A percentile compares a stretch with the other conserved stretches of the same genome.
These are phyloP conservation scores for Posidonia australis DNA, from an alignment of 106 monocot genomes.

Conservation along the genomic window DNA sequence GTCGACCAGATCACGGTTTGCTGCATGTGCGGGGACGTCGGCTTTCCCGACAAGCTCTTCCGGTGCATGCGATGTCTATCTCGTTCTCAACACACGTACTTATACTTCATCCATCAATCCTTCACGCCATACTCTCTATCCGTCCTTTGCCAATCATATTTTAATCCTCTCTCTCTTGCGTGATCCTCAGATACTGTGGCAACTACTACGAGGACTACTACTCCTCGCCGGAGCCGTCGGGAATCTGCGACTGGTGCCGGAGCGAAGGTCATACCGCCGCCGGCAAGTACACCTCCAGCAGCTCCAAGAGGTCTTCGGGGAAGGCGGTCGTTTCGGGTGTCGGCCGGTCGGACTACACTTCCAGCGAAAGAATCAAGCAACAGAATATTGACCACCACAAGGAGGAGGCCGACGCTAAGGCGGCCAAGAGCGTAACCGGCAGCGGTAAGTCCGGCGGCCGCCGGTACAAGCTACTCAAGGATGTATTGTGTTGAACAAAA, in stretches of 20 bases:
- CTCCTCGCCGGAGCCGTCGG: neutral
- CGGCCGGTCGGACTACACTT: neutral
- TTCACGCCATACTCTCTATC: neutral
- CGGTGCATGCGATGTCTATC: slow-evolving; percentile 44
- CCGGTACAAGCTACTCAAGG: slow-evolving; percentile 56
- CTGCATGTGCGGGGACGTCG: slow-evolving; percentile 67
- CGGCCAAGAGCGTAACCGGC: neutral
- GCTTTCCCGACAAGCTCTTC: slow-evolving; percentile 61
- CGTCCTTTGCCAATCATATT: neutral
- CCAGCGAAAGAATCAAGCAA: slow-evolving; percentile 11
- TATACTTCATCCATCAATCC: neutral
- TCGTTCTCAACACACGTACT: slow-evolving; percentile 36
- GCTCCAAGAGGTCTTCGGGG: neutral
- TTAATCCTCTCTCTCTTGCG: neutral
- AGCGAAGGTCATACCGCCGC: slow-evolving; percentile 13
- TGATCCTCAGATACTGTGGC: slow-evolving; percentile 45
- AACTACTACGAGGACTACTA: slow-evolving; percentile 29
- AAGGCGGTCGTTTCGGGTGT: neutral
- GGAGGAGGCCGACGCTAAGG: neutral
- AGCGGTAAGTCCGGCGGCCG: slow-evolving; percentile 19
- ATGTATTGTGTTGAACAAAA: slow-evolving; percentile 43
- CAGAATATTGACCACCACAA: neutral
- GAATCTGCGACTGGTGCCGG: slow-evolving; percentile 43
- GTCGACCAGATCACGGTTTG: no score
- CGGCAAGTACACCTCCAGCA: neutral